A percentile compares a stretch with the other conserved stretches of the same genome.
phyloP scores from a whole-genome alignment of 768 basidiomycete genomes.

The Suillus clintonianus region DNA sequence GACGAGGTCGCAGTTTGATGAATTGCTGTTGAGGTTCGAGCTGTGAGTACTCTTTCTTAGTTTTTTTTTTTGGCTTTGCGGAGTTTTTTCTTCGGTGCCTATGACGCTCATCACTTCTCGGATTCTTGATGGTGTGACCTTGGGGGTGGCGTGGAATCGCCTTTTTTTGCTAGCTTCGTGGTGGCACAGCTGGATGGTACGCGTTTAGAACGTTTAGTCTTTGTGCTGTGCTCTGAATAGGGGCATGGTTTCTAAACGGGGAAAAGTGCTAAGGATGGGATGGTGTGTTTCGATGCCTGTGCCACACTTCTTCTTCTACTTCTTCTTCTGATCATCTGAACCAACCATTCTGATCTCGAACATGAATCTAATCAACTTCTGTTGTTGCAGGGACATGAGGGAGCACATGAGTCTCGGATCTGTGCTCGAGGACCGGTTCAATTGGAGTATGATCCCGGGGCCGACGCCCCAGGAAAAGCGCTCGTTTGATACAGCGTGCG shows the following conservation, averaged over 20 bases:
- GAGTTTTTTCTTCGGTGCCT: background rate
- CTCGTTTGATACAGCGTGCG: conserved; percentile 57
- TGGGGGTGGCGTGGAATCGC: background rate
- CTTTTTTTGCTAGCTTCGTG: background rate
- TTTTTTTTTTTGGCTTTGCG: background rate
- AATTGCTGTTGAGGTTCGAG: conserved; percentile 55
- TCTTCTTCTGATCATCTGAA: background rate
- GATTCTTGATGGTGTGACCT: background rate
- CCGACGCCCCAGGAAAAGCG: conserved; percentile 52
- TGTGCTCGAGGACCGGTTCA: conserved; percentile 49
- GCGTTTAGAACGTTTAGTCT: background rate
- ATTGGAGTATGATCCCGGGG: conserved; percentile 45
- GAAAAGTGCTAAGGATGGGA: background rate
- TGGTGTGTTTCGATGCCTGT: background rate
- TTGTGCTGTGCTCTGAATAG: background rate
- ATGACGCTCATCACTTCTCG: background rate
- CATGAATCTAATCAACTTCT: conserved; percentile 3
- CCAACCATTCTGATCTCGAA: background rate
- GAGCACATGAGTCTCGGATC: conserved; percentile 52
- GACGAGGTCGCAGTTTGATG: conserved; percentile 64
- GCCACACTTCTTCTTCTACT: background rate
- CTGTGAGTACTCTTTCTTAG: conserved; percentile 47
- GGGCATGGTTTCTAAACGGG: background rate
- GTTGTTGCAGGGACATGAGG: conserved; percentile 58
- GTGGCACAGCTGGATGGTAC: background rate